Conservation (phyloP, 352 stramenopile genomes). For the Phytophthora nicotianae region DNA sequence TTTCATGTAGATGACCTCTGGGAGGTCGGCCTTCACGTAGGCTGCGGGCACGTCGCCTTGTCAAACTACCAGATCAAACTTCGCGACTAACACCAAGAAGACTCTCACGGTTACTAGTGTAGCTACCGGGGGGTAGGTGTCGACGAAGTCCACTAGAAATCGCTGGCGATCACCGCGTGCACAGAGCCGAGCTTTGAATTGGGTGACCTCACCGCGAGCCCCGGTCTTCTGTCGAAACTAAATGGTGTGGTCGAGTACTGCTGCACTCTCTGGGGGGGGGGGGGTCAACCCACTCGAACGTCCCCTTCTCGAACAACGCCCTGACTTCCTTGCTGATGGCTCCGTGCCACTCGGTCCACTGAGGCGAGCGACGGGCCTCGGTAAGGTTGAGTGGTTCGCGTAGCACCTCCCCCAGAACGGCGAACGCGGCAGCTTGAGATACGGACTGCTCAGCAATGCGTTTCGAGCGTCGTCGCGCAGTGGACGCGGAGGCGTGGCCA, state of each 20-base stretch:
- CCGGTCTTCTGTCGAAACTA: constrained; percentile 5
- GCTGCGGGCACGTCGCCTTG: constrained; percentile 4
- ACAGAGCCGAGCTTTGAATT: background rate
- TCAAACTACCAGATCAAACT: background rate
- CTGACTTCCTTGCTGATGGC: background rate
- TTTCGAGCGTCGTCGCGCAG: background rate
- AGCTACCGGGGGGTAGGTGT: constrained; percentile 3
- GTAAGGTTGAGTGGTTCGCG: background rate
- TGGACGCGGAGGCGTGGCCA: too few relatives aligned
- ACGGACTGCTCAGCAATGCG: background rate
- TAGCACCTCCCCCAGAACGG: background rate
- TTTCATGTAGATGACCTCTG: background rate
- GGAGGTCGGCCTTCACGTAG: constrained; percentile 1
- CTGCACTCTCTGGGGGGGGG: background rate
- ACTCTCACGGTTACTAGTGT: background rate
- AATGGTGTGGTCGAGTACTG: background rate
- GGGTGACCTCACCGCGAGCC: background rate
- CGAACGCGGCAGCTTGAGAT: background rate
- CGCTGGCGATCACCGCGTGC: constrained; percentile 1
- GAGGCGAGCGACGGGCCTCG: background rate
- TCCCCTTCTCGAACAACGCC: background rate
- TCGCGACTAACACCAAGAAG: background rate
- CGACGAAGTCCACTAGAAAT: background rate
- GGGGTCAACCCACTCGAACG: background rate
- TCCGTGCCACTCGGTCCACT: constrained; percentile 11